These are phyloP conservation scores for Phaffomyces thermotolerans DNA, from an alignment of 805 yeast genomes.

Conservation along the genomic window DNA sequence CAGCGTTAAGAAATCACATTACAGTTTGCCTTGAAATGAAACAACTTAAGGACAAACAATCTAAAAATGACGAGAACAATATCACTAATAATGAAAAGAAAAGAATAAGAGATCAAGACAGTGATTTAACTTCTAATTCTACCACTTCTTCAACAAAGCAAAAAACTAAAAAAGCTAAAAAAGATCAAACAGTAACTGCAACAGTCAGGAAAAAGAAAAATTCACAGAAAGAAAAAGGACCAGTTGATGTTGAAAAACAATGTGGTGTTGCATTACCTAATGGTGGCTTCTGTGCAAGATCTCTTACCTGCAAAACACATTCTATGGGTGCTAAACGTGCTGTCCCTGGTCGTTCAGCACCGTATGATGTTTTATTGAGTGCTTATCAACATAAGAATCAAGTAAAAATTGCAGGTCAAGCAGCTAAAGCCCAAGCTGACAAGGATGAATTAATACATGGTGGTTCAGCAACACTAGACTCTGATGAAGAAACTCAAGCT, in stretches of 20 bases:
- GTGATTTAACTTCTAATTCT: too few relatives aligned
- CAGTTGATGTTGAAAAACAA: constrained; percentile 87
- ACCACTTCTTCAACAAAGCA: constrained; percentile 6
- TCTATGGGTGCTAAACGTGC: constrained; percentile 98
- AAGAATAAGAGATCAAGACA: constrained; percentile 13
- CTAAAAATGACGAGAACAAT: not conserved
- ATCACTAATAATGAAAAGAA: constrained; percentile 7
- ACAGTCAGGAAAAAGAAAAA: constrained; percentile 34
- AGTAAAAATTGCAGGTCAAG: constrained; percentile 77
- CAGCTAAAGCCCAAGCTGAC: constrained; percentile 72
- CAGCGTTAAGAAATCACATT: constrained; percentile 33
- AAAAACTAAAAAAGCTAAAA: constrained; percentile 19
- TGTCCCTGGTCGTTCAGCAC: constrained; percentile 87
- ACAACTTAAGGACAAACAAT: constrained; percentile 18
- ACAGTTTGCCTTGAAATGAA: constrained; percentile 30
- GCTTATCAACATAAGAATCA: constrained; percentile 91
- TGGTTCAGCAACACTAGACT: constrained; percentile 36
- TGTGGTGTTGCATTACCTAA: constrained; percentile 93
- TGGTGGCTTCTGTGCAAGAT: constrained; percentile 95
- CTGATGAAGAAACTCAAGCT: constrained; percentile 88
- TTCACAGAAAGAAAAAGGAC: constrained; percentile 59
- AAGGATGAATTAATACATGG: constrained; percentile 55
- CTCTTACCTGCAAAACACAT: constrained; percentile 94
- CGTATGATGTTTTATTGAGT: constrained; percentile 81
- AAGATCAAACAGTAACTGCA: constrained; percentile 16